These are phyloP conservation scores for Phaffia australis DNA, from an alignment of 768 basidiomycete species.

Conservation along the genomic window DNA sequence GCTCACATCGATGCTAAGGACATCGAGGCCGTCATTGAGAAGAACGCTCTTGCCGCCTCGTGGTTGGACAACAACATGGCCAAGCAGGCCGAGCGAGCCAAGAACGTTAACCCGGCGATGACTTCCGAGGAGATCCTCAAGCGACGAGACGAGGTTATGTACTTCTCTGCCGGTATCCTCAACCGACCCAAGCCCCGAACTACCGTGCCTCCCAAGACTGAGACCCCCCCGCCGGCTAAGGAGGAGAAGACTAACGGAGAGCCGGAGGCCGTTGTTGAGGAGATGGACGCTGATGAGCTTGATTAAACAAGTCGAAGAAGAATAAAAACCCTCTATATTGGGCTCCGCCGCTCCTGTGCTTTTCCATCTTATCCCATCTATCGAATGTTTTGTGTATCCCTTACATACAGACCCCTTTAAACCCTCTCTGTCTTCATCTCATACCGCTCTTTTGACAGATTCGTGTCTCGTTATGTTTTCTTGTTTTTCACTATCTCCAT, in stretches of 20 bases:
- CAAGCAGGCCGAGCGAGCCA: constrained; percentile 73
- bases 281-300: constrained; percentile 27
- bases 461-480: too few species aligned
- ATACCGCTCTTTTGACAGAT: too few species aligned
- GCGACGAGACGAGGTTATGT: constrained; percentile 85
- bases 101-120: constrained; percentile 78
- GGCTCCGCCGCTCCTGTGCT: too few species aligned
- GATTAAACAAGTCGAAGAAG: constrained; percentile 4
- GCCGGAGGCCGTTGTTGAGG: constrained; percentile 29
- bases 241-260: constrained; percentile 27
- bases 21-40: constrained; percentile 50
- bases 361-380: too few species aligned
- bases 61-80: constrained; percentile 91
- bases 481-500: too few species aligned
- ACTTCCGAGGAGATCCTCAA: constrained; percentile 71
- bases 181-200: constrained; percentile 87
- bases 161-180: constrained; percentile 79
- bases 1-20: constrained; percentile 63
- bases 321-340: too few species aligned
- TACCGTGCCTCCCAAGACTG: constrained; percentile 40
- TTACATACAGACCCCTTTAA: too few species aligned
- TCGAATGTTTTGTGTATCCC: too few species aligned
- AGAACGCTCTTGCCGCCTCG: constrained; percentile 76
- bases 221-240: constrained; percentile 28
- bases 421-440: too few species aligned